A percentile compares a stretch with the other conserved stretches of the same genome.
Conservation (phyloP, 2,329 filamentous ascomycete species). For the Neodidymelliopsis sp. region DNA sequence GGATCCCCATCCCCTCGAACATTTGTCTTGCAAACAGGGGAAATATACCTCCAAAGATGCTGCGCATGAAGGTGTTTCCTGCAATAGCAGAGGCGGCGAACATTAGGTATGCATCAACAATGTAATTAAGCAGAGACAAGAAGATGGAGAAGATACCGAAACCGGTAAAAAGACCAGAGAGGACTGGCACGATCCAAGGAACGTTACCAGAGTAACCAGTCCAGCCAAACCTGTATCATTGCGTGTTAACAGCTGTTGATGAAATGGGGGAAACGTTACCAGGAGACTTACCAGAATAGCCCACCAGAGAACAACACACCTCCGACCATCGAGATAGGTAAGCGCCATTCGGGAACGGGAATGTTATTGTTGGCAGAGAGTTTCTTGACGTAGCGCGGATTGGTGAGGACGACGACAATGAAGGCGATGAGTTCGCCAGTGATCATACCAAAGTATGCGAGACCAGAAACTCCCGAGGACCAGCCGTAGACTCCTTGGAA, state of each 20-base stretch:
- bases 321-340: constrained; percentile 62
- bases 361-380: constrained; percentile 57
- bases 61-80: constrained; percentile 63
- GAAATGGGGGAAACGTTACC: no score
- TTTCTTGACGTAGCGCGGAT: constrained; percentile 68
- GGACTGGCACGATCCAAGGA: constrained; percentile 51
- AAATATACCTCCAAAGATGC: constrained; percentile 59
- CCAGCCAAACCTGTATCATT: constrained; percentile 45
- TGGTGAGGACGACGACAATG: constrained; percentile 66
- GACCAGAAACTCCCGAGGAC: constrained; percentile 71
- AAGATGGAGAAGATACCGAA: constrained; percentile 67
- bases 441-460: constrained; percentile 88
- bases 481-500: constrained; percentile 77
- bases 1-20: constrained; percentile 61
- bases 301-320: constrained; percentile 53
- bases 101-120: constrained; percentile 67
- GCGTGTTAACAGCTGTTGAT: no score
- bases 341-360: constrained; percentile 65
- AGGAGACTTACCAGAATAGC: constrained; percentile 8
- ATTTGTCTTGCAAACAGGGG: constrained; percentile 64
- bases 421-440: constrained; percentile 74
- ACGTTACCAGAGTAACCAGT: constrained; percentile 53
- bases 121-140: constrained; percentile 64
- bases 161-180: constrained; percentile 61
- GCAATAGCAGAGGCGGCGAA: constrained; percentile 63